Evolutionary conservation across 1,284 basidiomycete species (phyloP).

Genomic region (Rhodotorula sp.): DNA sequence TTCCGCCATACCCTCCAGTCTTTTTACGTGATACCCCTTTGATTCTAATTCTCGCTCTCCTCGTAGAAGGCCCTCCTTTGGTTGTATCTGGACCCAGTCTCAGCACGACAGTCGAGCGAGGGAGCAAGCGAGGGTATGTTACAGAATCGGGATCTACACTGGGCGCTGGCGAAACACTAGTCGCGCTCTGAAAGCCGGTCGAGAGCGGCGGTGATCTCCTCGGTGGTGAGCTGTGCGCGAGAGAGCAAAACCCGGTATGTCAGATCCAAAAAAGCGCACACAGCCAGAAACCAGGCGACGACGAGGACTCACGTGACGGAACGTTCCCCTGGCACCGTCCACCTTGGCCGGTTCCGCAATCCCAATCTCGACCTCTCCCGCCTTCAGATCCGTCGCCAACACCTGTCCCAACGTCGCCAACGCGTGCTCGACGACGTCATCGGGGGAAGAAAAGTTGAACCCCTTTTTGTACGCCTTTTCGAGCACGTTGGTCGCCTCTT

Average conservation of each 20-base stretch:
- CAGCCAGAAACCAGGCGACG: not conserved
- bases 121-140: not conserved
- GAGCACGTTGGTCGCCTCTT: constrained; percentile 92
- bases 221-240: constrained; percentile 54
- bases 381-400: constrained; percentile 91
- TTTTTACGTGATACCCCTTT: not conserved
- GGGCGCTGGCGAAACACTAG: constrained; percentile 47
- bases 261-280: no score
- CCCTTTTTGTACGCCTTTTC: constrained; percentile 98
- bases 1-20: not conserved
- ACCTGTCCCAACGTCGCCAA: constrained; percentile 92
- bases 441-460: constrained; percentile 20
- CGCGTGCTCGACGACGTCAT: constrained; percentile 65
- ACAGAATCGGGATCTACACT: not conserved
- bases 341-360: constrained; percentile 41
- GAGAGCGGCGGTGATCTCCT: constrained; percentile 65
- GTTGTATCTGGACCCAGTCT: no score
- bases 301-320: constrained; percentile 43
- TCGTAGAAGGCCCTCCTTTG: not conserved
- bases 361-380: constrained; percentile 57
- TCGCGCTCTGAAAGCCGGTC: constrained; percentile 13
- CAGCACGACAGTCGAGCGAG: no score
- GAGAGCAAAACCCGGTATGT: constrained; percentile 35
- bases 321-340: constrained; percentile 28
- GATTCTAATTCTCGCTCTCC: not conserved